Evolutionary conservation across 768 basidiomycete species (phyloP), one percentile per base, ranked within the genome.

Genomic region (Lactarius quietus): DNA sequence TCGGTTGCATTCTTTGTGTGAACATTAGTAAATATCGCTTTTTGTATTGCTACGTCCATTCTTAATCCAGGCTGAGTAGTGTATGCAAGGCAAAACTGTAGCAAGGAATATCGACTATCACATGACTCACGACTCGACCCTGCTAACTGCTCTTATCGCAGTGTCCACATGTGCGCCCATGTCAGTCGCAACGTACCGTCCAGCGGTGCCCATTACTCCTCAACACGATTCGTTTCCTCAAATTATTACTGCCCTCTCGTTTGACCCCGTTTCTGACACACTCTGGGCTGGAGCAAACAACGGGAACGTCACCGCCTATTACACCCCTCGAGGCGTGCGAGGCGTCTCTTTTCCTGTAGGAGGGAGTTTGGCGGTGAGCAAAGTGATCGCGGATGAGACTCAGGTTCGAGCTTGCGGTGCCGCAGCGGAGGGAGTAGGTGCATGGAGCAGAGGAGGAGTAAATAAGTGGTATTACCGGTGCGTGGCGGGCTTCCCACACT

Each of bases 181-280:
- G 69, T 61, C 69, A 53, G 26, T 66, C 7, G 35, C 70, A 48
- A 70, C 68, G 29, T 74, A 74, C 61, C 71, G 70, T 33, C 61
- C 68, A 23, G 63, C 66, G 18, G 57, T 57, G 20, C 70, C 73
- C 14, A 74, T 73, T 26, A 64, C 70, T 3, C 69, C 67, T 48
- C 69, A 70, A 63, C 59, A 64, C 12, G 71, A 74, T 36, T 39
- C 59, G n/a, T 71, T 65, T 56, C 68, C 69, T 3, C 83, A 84
- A 70, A 82, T 88, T 29, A 80, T 90, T 56, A 88, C 90, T 28
- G 84, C 92, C 0, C 80, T 97, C 63, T 84, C 88, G 0, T 95
- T 98, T 74, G 96, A 99, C 76, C 89, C 93, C 9, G 87, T 90
- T 26, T 92, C 93, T 0, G 95, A 98, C 74, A 85, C 89, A 7